These are phyloP conservation scores for Aristolochia contorta DNA, from an alignment of 164 flowering plant genomes.

Conservation along the genomic window DNA sequence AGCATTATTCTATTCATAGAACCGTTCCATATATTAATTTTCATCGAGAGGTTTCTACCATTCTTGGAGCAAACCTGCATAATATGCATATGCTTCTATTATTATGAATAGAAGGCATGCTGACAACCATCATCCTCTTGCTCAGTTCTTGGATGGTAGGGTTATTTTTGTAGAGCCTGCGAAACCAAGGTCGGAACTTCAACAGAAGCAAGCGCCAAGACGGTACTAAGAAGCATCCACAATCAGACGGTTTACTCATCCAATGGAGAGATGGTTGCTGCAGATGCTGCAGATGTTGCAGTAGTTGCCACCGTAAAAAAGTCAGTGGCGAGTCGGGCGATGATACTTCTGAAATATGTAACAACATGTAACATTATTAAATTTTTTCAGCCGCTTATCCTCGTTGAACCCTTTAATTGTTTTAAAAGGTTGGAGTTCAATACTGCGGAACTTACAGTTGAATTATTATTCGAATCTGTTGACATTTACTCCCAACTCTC, in stretches of 20 bases:
- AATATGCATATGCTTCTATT: too few relatives aligned
- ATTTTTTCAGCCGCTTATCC: too few relatives aligned
- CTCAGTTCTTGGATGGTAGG: constrained; percentile 89
- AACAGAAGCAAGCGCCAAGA: constrained; percentile 27
- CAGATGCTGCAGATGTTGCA: not conserved
- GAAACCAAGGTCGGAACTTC: constrained; percentile 62
- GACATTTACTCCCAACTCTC: too few relatives aligned
- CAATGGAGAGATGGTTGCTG: not conserved
- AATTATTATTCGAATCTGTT: too few relatives aligned
- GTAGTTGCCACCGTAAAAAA: not conserved
- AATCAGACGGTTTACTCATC: not conserved
- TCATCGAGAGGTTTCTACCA: too few relatives aligned
- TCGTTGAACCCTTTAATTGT: too few relatives aligned
- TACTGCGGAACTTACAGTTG: too few relatives aligned
- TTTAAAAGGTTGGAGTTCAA: too few relatives aligned
- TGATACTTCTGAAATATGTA: not conserved
- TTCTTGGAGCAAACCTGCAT: too few relatives aligned
- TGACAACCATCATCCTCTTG: constrained; percentile 1
- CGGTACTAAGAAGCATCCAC: constrained; percentile 9
- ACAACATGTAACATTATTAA: not conserved
- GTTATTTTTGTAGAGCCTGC: constrained; percentile 87
- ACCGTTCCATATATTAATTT: too few relatives aligned
- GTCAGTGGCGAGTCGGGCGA: not conserved
- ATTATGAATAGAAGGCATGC: not conserved
- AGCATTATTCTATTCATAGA: too few relatives aligned